Conservation (phyloP, 441 rosid genomes). For the Flueggea neowawraea region DNA sequence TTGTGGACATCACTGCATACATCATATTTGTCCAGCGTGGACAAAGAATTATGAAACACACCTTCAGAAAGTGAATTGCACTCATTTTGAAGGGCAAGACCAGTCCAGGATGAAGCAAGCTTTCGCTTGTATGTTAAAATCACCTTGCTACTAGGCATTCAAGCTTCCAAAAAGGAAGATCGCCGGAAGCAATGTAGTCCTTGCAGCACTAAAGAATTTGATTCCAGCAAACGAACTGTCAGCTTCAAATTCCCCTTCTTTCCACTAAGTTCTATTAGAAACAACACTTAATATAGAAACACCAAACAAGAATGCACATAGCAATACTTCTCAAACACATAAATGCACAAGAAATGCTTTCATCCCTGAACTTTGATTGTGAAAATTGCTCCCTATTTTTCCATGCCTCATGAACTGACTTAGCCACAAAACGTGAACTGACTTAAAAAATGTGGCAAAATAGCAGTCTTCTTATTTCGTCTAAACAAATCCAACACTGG, state of each 20-base stretch:
- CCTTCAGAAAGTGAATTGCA: slow-evolving; percentile 19
- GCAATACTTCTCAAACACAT: no score
- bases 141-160: slow-evolving; percentile 33
- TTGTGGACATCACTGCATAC: slow-evolving; percentile 1
- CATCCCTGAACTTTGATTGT: no score
- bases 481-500: background rate
- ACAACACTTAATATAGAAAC: slow-evolving; percentile 1
- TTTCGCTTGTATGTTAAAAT: slow-evolving; percentile 41
- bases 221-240: background rate
- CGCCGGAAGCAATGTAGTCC: background rate
- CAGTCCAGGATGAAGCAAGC: slow-evolving; percentile 18
- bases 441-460: background rate
- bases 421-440: no score
- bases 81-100: slow-evolving; percentile 15
- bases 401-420: no score
- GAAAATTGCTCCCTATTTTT: no score
- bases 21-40: slow-evolving; percentile 3
- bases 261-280: background rate
- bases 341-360: no score
- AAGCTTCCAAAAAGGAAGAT: slow-evolving; percentile 11
- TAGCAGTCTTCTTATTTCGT: background rate
- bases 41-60: slow-evolving; percentile 4
- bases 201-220: background rate
- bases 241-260: no score
- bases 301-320: background rate